These are phyloP conservation scores for Helenozyma rhizophorensis DNA, from an alignment of 805 yeast genomes.

Conservation along the genomic window DNA sequence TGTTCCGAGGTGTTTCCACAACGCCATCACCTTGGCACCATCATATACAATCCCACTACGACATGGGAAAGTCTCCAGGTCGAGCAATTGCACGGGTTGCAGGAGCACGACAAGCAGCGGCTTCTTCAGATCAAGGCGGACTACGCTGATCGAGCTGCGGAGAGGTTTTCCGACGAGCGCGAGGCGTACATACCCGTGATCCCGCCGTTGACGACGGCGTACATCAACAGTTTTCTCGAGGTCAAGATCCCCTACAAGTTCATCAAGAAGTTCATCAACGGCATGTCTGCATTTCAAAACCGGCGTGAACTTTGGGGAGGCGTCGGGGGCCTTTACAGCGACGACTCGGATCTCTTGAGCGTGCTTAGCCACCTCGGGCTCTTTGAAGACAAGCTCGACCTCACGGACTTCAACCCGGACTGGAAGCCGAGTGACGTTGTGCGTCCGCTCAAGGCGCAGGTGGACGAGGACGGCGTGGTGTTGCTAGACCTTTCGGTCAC, in stretches of 20 bases:
- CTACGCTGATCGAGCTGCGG: slow-evolving; percentile 8
- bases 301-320: slow-evolving; percentile 74
- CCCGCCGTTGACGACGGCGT: slow-evolving; percentile 34
- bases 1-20: slow-evolving; percentile 23
- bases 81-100: slow-evolving; percentile 17
- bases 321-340: slow-evolving; percentile 78
- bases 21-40: slow-evolving; percentile 25
- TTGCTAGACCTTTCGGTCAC: slow-evolving; percentile 51
- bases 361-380: slow-evolving; percentile 75
- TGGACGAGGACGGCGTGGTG: slow-evolving; percentile 18
- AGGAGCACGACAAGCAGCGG: slow-evolving; percentile 24
- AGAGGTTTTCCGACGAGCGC: slow-evolving; percentile 7
- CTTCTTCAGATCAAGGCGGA: slow-evolving; percentile 21
- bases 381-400: slow-evolving; percentile 34
- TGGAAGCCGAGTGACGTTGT: slow-evolving; percentile 28
- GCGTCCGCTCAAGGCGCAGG: slow-evolving; percentile 14
- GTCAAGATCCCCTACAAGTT: slow-evolving; percentile 50
- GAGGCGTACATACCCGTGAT: slow-evolving; percentile 34
- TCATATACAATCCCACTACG: slow-evolving; percentile 52
- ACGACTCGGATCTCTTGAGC: slow-evolving; percentile 81
- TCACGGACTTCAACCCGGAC: slow-evolving; percentile 27
- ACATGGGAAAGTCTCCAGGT: slow-evolving; percentile 41
- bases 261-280: slow-evolving; percentile 32
- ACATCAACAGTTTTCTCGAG: slow-evolving; percentile 48
- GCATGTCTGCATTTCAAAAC: slow-evolving; percentile 30